A percentile compares a stretch with the other conserved stretches of the same genome.
These are phyloP conservation scores for Citrus trifoliata DNA, from an alignment of 345 rosid genomes.

Conservation along the genomic window DNA sequence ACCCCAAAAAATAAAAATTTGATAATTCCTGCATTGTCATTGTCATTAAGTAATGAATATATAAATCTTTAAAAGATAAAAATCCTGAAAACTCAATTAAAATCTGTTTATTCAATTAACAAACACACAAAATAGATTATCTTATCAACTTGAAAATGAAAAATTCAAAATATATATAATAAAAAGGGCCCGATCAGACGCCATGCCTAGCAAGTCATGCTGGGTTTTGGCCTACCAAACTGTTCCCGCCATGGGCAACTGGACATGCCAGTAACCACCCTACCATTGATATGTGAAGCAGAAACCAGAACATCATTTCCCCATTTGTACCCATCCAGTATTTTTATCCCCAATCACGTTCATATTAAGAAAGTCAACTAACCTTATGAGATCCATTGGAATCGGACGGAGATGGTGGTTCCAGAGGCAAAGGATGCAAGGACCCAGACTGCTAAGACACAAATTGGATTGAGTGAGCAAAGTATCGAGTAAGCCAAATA, in stretches of 20 bases:
- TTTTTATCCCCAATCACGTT: not conserved
- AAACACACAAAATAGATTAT: not conserved
- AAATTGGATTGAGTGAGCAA: slow-evolving; percentile 16
- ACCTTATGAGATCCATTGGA: slow-evolving; percentile 55
- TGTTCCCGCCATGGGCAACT: not conserved
- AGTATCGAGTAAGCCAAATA: not conserved
- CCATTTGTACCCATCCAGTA: not conserved
- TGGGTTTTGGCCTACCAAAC: not conserved
- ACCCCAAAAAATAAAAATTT: too few species aligned
- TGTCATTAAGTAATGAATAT: not conserved
- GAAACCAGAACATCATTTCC: not conserved
- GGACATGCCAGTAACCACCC: not conserved
- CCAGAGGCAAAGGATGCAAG: slow-evolving; percentile 47
- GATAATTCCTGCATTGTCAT: not conserved
- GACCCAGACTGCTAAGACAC: slow-evolving; percentile 40
- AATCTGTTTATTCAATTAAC: not conserved
- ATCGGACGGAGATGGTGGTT: slow-evolving; percentile 30
- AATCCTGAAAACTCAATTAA: not conserved
- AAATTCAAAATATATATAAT: not conserved
- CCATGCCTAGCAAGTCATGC: not conserved
- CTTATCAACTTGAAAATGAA: not conserved
- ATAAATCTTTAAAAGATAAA: not conserved
- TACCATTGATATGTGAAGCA: not conserved
- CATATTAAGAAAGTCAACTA: slow-evolving; percentile 14
- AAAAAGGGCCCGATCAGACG: not conserved